A percentile compares a stretch with the other conserved stretches of the same genome.
Evolutionary conservation across 192 early-diverging fungal genomes (phyloP).

Genomic region (Jimgerdemannia flammicorona): DNA sequence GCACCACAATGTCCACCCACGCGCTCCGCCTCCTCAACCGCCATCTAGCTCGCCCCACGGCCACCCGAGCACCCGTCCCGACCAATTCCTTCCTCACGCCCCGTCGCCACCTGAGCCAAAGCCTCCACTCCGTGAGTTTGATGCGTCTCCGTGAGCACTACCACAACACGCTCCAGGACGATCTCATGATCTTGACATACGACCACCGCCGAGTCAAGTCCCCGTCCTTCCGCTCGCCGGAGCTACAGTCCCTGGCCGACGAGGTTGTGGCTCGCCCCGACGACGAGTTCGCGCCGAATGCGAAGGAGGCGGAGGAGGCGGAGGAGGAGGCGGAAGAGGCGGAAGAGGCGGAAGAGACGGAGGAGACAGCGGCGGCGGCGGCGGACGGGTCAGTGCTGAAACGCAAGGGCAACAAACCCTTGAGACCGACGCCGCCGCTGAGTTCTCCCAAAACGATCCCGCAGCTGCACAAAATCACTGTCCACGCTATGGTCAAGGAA

Average conservation of each 20-base stretch:
- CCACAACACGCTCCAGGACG: slow-evolving; percentile 39
- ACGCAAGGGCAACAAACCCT: slow-evolving; percentile 43
- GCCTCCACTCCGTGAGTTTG: slow-evolving; percentile 14
- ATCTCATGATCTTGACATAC: slow-evolving; percentile 52
- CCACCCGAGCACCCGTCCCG: no score
- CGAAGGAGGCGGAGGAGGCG: neutral
- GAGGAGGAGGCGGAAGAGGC: slow-evolving; percentile 5
- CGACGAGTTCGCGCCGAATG: neutral
- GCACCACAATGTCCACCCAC: neutral
- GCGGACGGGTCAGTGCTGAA: neutral
- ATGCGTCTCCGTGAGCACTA: slow-evolving; percentile 47
- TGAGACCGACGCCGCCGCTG: slow-evolving; percentile 53
- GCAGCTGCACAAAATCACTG: slow-evolving; percentile 62
- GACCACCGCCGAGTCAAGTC: slow-evolving; percentile 37
- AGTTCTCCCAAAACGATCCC: slow-evolving; percentile 65
- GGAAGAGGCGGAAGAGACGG: neutral
- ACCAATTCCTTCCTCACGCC: neutral
- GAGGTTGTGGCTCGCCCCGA: neutral
- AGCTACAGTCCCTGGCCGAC: slow-evolving; percentile 23
- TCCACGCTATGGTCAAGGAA: slow-evolving; percentile 86
- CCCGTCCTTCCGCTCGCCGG: slow-evolving; percentile 23
- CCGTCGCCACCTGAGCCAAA: neutral
- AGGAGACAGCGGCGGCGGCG: slow-evolving; percentile 12
- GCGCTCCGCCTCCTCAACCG: neutral
- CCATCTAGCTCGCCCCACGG: neutral